phyloP scores from a whole-genome alignment of 2,329 filamentous ascomycete genomes.

The Ceratocystiopsis minuta region DNA sequence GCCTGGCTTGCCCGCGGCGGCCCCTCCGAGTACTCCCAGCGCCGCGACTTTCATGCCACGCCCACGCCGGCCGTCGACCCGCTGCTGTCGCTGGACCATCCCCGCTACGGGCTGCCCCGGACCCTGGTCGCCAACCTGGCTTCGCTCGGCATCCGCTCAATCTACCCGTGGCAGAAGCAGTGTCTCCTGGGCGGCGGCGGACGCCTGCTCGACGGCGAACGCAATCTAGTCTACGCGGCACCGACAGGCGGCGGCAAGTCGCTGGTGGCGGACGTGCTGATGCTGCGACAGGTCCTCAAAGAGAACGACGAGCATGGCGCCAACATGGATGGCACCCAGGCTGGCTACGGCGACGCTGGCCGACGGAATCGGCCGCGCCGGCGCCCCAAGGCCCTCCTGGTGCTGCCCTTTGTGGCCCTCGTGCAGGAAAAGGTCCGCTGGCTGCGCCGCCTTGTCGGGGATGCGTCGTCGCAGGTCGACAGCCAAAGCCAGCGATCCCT shows the following conservation, averaged over 20 bases:
- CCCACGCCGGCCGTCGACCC: conserved; percentile 33
- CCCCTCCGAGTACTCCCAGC: conserved; percentile 37
- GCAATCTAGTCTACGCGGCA: conserved; percentile 62
- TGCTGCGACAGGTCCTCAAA: conserved; percentile 53
- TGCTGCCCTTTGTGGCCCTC: conserved; percentile 61
- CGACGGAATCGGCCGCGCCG: conserved; percentile 9
- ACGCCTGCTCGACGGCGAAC: conserved; percentile 39
- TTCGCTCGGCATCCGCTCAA: conserved; percentile 48
- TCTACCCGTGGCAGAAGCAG: conserved; percentile 65
- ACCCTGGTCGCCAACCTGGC: conserved; percentile 46
- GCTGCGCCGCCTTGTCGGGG: conserved; percentile 48
- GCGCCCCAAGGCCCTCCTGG: conserved; percentile 47
- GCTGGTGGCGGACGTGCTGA: conserved; percentile 53
- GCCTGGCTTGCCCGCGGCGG: conserved; percentile 22
- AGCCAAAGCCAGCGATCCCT: neutral
- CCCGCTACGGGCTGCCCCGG: conserved; percentile 42
- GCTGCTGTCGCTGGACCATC: conserved; percentile 42
- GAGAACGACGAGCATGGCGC: conserved; percentile 20
- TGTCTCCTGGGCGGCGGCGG: conserved; percentile 52
- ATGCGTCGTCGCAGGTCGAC: conserved; percentile 24
- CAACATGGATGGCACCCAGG: too few relatives aligned
- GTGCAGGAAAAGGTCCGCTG: conserved; percentile 66
- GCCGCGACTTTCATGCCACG: conserved; percentile 31
- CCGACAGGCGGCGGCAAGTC: conserved; percentile 67
- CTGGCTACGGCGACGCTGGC: neutral